These are phyloP conservation scores for Hyaloscypha bicolor DNA, from an alignment of 495 filamentous ascomycete genomes.

Conservation along the genomic window DNA sequence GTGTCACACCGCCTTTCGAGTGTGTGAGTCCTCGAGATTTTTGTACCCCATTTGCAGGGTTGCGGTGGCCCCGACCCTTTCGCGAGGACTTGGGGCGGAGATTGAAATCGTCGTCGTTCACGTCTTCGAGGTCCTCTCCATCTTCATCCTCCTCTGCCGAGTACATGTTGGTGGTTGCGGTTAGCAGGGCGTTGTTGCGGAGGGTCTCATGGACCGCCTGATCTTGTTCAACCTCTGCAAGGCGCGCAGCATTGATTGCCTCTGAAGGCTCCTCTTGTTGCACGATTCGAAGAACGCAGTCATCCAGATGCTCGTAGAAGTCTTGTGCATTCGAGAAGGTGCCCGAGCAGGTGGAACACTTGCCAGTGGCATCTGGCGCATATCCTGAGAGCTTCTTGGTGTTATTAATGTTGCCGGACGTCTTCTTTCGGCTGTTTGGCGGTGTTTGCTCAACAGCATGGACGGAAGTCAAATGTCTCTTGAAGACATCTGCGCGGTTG, in stretches of 20 bases:
- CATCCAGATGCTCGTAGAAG: conserved; percentile 98
- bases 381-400: conserved; percentile 64
- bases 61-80: conserved; percentile 35
- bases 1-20: conserved; percentile 61
- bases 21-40: conserved; percentile 61
- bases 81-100: conserved; percentile 42
- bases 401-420: conserved; percentile 37
- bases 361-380: conserved; percentile 78
- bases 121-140: conserved; percentile 59
- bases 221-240: conserved; percentile 83
- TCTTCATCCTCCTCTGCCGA: conserved; percentile 63
- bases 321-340: conserved; percentile 95
- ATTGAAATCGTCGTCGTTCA: conserved; percentile 62
- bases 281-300: conserved; percentile 96
- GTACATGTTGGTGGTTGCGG: conserved; percentile 50
- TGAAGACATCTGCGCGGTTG: conserved; percentile 98
- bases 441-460: conserved; percentile 95
- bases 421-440: conserved; percentile 86
- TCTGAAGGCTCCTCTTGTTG: conserved; percentile 97
- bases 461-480: conserved; percentile 90
- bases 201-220: conserved; percentile 81
- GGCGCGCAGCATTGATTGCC: conserved; percentile 86
- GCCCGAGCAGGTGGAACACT: conserved; percentile 91
- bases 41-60: conserved; percentile 46
- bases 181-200: conserved; percentile 74